Conservation (phyloP, 257 asterid genomes). For the Rubia yunnanensis region DNA sequence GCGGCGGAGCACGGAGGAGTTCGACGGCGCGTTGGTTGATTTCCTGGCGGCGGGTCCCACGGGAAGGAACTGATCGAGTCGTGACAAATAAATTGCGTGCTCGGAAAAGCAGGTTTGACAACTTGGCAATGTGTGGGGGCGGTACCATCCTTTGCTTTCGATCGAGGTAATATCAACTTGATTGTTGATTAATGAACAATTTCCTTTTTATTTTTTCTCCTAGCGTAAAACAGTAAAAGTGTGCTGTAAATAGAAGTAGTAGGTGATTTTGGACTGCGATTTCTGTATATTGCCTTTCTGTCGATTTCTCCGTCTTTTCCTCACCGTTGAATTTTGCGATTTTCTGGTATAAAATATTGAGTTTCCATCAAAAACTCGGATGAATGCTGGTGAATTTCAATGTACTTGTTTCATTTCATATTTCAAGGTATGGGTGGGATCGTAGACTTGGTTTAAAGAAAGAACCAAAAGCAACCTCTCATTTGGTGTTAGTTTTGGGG, state of each 20-base stretch:
- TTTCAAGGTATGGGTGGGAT: too few relatives aligned
- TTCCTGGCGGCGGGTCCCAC: slow-evolving; percentile 17
- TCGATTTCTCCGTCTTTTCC: not conserved
- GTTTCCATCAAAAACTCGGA: too few relatives aligned
- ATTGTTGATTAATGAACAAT: not conserved
- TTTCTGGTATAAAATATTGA: not conserved
- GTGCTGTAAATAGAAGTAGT: slow-evolving; percentile 7
- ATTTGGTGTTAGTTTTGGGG: not conserved
- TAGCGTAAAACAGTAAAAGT: slow-evolving; percentile 2
- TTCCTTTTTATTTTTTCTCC: not conserved
- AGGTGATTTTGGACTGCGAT: slow-evolving; percentile 1
- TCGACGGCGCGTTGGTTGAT: slow-evolving; percentile 23
- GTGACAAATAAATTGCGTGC: slow-evolving; percentile 10
- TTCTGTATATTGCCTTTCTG: not conserved
- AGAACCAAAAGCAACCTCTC: not conserved
- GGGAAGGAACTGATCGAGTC: slow-evolving; percentile 14
- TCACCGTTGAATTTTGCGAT: not conserved
- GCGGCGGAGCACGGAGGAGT: slow-evolving; percentile 51
- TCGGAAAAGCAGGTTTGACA: slow-evolving; percentile 8
- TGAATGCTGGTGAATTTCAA: too few relatives aligned
- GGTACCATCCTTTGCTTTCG: not conserved
- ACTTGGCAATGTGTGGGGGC: slow-evolving; percentile 11
- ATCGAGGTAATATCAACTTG: slow-evolving; percentile 12
- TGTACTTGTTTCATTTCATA: too few relatives aligned
- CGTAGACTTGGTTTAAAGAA: too few relatives aligned